phyloP scores from a whole-genome alignment of 2,329 filamentous ascomycete species.

The Colletotrichum sp. region DNA sequence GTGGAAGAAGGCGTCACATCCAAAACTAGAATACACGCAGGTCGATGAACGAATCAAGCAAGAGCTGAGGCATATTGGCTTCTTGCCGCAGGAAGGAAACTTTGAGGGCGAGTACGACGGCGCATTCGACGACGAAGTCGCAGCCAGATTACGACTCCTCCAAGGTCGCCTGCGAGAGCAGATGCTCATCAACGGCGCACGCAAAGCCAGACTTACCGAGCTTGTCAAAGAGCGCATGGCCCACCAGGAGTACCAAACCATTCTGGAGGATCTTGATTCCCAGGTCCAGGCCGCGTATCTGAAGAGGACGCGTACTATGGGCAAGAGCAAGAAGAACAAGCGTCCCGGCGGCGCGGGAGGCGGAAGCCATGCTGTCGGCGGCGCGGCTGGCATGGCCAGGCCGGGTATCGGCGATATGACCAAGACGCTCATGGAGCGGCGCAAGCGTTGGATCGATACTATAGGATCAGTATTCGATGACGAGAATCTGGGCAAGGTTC shows the following conservation, averaged over 20 bases:
- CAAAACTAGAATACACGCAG: constrained; percentile 82
- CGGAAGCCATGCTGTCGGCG: constrained; percentile 66
- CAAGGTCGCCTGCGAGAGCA: constrained; percentile 84
- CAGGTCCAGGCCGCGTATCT: constrained; percentile 96
- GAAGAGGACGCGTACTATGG: constrained; percentile 92
- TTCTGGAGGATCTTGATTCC: constrained; percentile 92
- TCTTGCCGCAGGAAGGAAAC: constrained; percentile 69
- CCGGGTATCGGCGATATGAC: constrained; percentile 90
- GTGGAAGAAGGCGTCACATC: constrained; percentile 79
- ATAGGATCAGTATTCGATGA: constrained; percentile 92
- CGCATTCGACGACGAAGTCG: constrained; percentile 93
- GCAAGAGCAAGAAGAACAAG: constrained; percentile 93
- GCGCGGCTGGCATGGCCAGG: constrained; percentile 67
- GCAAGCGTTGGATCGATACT: constrained; percentile 86
- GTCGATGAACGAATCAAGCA: constrained; percentile 91
- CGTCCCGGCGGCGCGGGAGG: constrained; percentile 77
- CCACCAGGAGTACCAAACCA: constrained; percentile 95
- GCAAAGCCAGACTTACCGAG: constrained; percentile 85
- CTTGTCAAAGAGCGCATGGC: constrained; percentile 93
- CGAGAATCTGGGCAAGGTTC: constrained; percentile 76
- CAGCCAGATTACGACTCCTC: constrained; percentile 83
- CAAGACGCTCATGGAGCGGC: constrained; percentile 89
- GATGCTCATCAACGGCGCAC: constrained; percentile 86
- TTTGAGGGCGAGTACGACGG: constrained; percentile 80
- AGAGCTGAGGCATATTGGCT: constrained; percentile 89